Conservation (phyloP, 2,329 filamentous ascomycete genomes). For the Ceratocystis lukuohia region DNA sequence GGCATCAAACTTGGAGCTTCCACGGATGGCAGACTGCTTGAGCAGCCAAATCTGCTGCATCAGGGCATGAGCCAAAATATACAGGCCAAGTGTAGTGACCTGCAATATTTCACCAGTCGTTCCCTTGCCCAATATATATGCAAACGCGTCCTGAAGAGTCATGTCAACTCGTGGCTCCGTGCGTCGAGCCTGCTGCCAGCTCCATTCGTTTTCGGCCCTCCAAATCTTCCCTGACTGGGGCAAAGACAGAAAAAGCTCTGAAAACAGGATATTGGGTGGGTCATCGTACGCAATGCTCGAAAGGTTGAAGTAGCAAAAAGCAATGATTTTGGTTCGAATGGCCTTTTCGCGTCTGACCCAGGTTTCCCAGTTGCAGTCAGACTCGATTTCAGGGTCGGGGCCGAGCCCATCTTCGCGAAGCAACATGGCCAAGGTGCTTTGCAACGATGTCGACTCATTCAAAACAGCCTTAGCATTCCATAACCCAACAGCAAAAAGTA, state of each 20-base stretch:
- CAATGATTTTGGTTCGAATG: conserved; percentile 45
- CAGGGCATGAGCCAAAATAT: conserved; percentile 57
- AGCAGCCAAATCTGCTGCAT: conserved; percentile 60
- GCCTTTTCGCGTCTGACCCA: conserved; percentile 46
- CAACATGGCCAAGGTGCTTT: conserved; percentile 44
- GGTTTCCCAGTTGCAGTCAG: conserved; percentile 37
- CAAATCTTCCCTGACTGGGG: conserved; percentile 44
- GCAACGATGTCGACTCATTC: conserved; percentile 45
- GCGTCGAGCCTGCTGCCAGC: conserved; percentile 46
- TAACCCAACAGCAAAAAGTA: conserved; percentile 47
- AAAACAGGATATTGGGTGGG: conserved; percentile 45
- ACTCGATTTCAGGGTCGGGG: conserved; percentile 1
- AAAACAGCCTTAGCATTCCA: conserved; percentile 49
- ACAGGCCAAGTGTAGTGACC: conserved; percentile 51
- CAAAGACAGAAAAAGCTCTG: conserved; percentile 42
- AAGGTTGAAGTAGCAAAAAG: conserved; percentile 50
- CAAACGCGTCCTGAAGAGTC: conserved; percentile 44
- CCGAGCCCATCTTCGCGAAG: conserved; percentile 44
- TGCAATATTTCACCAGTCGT: conserved; percentile 23
- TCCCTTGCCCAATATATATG: conserved; percentile 33
- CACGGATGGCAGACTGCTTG: conserved; percentile 46
- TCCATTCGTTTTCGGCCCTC: conserved; percentile 43
- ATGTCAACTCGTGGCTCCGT: conserved; percentile 38
- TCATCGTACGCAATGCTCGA: conserved; percentile 49
- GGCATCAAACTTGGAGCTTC: conserved; percentile 36